Base-by-base conservation (phyloP, 106 monocot species). In the Platanthera zijinensis region DNA sequence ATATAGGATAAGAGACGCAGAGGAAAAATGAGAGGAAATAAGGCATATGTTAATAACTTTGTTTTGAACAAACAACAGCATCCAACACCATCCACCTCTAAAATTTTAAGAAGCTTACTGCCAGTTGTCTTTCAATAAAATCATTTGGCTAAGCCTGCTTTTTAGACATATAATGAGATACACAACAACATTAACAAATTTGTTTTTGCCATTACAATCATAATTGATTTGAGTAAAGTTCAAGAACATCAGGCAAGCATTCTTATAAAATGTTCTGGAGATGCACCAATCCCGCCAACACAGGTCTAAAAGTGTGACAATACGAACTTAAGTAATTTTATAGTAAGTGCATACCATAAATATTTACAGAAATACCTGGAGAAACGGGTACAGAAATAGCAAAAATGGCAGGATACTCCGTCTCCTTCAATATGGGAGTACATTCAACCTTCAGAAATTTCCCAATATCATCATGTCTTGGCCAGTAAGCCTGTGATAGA, bases 391-490 rank as follows among this genome's bases (percentile, higher is more conserved):
- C 76, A 48, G 94, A 89, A 69, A 94, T 49, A 81, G 99, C 89
- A 85, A 88, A 99, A 78, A 99, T 80, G 30, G 92, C 79, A 67
- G 86, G 82, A 74, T 90, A 94, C 74, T 84, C 88, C 1, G 46
- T 76, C 80, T 86, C 92, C 19, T 83, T 67, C 45, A 90, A 19
- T 62, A 87, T 70, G 48, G 88, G 89, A 85, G 83, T 90, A 71
- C 99, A 94, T 74, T 94, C 99, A 79, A 92, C 94, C 82, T 99
- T 99, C 54, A 99, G 78, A 80, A 82, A 87, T 85, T 85, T 94
- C 4, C 85, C 91, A 75, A 99, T 45, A 74, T 99, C 92, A 19
- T 88, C 82, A 21, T 80, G 89, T 47, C 84, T 94, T 69, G 99
- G 99, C 99, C 91, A 92, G 76, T 94, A 99, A 14, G 92, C 86